Evolutionary conservation across 2,329 filamentous ascomycete species (phyloP), one percentile per base, ranked within the genome.

Genomic region (Xylogone sp.): DNA sequence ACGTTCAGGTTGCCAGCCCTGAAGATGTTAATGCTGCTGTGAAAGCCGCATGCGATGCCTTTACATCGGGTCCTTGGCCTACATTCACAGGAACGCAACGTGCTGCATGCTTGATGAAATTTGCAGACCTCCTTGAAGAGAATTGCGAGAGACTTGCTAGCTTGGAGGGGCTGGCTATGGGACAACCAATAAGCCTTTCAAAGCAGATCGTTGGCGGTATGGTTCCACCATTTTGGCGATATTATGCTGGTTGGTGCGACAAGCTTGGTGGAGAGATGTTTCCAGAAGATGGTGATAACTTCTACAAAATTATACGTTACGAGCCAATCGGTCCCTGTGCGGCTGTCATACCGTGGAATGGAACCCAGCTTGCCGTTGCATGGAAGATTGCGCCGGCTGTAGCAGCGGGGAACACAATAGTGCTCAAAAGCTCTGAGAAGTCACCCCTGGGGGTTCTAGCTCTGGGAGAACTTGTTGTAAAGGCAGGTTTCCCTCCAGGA

Each of bases 161-260:
- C 42, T 59, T 76, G 21, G 74, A 71, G 77, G 84, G 88, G 46
- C 78, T 94, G 53, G 90, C 92, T 78, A 88, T 65, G 90, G 87
- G 69, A 91, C 91, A 81, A 83, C 86, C 59, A 81, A 75, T 80
- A 57, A 83, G 77, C 65, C 84, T 80, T 73, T 71, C 96, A 64
- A 82, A 90, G 69, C 96, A 90, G 75, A 91, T 90, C 66, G 83
- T 75, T 62, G 83, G 83, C 51, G 86, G 79, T n/a, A n/a, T n/a
- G n/a, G 24, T 27, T 10, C 10, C 10, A 10, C 5, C 24, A 27
- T 27, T 10, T 27, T 27, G 24, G 24, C 24, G 76, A 81, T 82
- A 91, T 70, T 91, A 90, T 59, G 86, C 82, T 43, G 87, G 87
- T 53, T 90, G 78, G 66, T 83, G 86, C 42, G 87, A 90, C 71